Evolutionary conservation across 768 basidiomycete genomes (phyloP).

Genomic region (Hericium rajendrae): DNA sequence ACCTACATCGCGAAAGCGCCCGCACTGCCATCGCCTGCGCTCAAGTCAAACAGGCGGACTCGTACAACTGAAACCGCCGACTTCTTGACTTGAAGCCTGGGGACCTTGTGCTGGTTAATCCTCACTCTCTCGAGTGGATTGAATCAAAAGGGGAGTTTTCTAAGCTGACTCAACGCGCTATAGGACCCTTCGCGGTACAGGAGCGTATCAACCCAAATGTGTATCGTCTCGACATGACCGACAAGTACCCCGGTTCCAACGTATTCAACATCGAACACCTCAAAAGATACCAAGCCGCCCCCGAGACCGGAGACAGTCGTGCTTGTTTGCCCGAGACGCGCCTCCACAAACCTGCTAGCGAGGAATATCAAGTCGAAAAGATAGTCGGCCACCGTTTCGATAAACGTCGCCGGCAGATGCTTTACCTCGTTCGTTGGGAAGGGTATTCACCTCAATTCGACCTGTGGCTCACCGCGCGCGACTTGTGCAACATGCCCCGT

Average conservation of each 20-base stretch:
- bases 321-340: not conserved
- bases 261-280: not conserved
- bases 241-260: not conserved
- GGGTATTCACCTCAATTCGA: too few relatives aligned
- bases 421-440: slow-evolving; percentile 12
- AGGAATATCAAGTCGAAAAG: too few relatives aligned
- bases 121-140: slow-evolving; percentile 13
- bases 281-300: slow-evolving; percentile 5
- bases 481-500: too few relatives aligned
- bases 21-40: slow-evolving; percentile 6
- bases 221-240: slow-evolving; percentile 15
- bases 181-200: slow-evolving; percentile 18
- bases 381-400: too few relatives aligned
- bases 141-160: slow-evolving; percentile 14
- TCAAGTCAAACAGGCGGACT: slow-evolving; percentile 5
- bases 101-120: slow-evolving; percentile 15
- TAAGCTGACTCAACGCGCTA: too few relatives aligned
- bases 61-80: slow-evolving; percentile 12
- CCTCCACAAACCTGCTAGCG: not conserved
- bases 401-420: too few relatives aligned
- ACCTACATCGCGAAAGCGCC: too few relatives aligned
- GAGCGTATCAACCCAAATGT: slow-evolving; percentile 16
- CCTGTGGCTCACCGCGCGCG: not conserved
- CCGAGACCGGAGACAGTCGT: slow-evolving; percentile 5
- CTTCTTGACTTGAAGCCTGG: slow-evolving; percentile 13